Percentiles rank a stretch among this genome's conserved stretches.
Conservation (phyloP, 257 asterid genomes). For the Lithospermum erythrorhizon region DNA sequence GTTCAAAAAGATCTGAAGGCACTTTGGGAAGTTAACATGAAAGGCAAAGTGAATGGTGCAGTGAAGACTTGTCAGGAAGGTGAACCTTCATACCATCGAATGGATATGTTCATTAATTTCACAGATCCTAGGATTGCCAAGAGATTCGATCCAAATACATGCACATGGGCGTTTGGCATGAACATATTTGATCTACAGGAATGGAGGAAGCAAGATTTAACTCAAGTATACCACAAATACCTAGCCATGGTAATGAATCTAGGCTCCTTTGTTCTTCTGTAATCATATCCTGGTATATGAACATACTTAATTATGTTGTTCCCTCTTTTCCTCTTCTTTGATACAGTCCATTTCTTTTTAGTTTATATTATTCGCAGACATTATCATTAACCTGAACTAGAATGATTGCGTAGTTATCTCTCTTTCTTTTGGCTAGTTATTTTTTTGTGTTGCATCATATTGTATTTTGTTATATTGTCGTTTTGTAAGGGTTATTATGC, state of each 20-base stretch:
- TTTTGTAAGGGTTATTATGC: background rate
- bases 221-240: slow-evolving; percentile 52
- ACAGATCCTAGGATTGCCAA: slow-evolving; percentile 52
- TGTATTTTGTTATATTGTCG: background rate
- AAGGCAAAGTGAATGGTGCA: slow-evolving; percentile 80
- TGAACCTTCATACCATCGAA: slow-evolving; percentile 58
- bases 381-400: background rate
- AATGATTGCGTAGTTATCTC: background rate
- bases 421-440: background rate
- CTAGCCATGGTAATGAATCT: slow-evolving; percentile 46
- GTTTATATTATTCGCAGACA: background rate
- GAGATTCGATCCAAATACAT: slow-evolving; percentile 38
- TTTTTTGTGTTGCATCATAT: background rate
- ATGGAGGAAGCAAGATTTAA: slow-evolving; percentile 67
- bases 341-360: background rate
- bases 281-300: background rate
- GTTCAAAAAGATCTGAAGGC: slow-evolving; percentile 69
- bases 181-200: slow-evolving; percentile 70
- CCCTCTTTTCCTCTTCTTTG: background rate
- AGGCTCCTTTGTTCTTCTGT: background rate
- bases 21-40: slow-evolving; percentile 66
- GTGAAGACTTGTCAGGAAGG: slow-evolving; percentile 66
- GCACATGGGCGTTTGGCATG: slow-evolving; percentile 99
- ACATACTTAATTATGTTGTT: background rate
- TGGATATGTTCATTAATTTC: slow-evolving; percentile 69